Base-by-base conservation (phyloP, 2,329 filamentous ascomycete species). In the Sporothrix mexicana region DNA sequence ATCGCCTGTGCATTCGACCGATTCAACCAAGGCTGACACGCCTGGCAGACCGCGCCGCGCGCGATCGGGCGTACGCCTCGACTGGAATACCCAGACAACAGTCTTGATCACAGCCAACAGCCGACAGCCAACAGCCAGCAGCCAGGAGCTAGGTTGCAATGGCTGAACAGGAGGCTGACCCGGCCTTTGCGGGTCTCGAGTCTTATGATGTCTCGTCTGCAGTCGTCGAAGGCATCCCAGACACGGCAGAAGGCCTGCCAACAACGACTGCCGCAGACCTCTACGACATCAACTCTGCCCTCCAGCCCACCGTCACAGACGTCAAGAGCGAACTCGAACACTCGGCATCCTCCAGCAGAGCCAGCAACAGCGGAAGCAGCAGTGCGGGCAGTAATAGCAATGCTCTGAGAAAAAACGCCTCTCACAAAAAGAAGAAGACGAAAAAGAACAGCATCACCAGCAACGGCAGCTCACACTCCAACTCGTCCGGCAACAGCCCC, bases 181-280 rank as follows among this genome's bases (percentile, higher is more conserved):
- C 69, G 23, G 70, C 59, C 66, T 75, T 71, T 74, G 74, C 75
- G 74, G 75, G 75, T 72, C 74, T 76, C 13, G 73, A 69, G 68
- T 72, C 74, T 68, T 73, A 73, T 67, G 73, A 76, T 73, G 70
- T 73, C 13, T 70, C 75, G 43, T 43, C 53, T 41, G 45, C 15
- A 8, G 30, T 13, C 64, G 23, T 51, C 25, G 64, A 20, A 30
- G 43, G 45, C 67, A 70, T 15, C 3, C 55, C 47, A 12, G 45
- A 68, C 17, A 53, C 67, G 3, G 61, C 71, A 12, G 51, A 17
- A 20, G 51, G 25, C 8, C n/a, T n/a, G 36, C n/a, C 20, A 47
- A 17, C 71, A 69, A 20, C 55, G 45, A 59, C 51, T n/a, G 7
- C 71, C 13, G 43, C 57, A 62, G 5, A 36, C 30, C 30, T 36